These are phyloP conservation scores for Aureoboletus auriporus DNA, from an alignment of 768 basidiomycete genomes.

Conservation along the genomic window DNA sequence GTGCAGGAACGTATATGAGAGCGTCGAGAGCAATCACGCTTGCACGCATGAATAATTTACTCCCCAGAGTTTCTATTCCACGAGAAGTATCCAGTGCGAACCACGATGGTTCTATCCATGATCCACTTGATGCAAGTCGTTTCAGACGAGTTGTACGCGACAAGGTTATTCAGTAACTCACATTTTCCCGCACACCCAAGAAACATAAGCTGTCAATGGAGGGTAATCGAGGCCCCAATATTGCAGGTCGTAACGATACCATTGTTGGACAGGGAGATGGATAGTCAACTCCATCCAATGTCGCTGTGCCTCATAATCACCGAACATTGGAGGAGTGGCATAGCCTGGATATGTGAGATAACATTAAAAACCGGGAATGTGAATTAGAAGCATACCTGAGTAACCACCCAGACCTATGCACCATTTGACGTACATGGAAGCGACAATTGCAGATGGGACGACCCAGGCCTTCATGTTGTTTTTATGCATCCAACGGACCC, in stretches of 20 bases:
- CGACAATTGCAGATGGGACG: conserved; percentile 50
- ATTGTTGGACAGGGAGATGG: conserved; percentile 67
- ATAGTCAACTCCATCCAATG: conserved; percentile 94
- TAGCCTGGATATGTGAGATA: conserved; percentile 41
- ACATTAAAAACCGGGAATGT: neutral
- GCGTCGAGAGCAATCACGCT: conserved; percentile 69
- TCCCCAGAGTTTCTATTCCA: conserved; percentile 63
- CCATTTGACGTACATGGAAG: conserved; percentile 59
- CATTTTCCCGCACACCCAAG: conserved; percentile 79
- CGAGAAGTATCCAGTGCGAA: conserved; percentile 67
- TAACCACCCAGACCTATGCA: conserved; percentile 73
- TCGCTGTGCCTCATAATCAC: conserved; percentile 91
- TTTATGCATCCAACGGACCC: conserved; percentile 81
- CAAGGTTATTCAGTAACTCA: conserved; percentile 36
- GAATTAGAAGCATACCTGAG: conserved; percentile 55
- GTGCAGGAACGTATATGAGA: conserved; percentile 70
- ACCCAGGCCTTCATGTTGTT: conserved; percentile 57
- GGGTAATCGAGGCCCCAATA: conserved; percentile 98
- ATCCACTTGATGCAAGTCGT: conserved; percentile 37
- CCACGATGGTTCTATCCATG: conserved; percentile 55
- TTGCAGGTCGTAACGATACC: conserved; percentile 85
- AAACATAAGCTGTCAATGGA: conserved; percentile 86
- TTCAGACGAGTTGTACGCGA: conserved; percentile 2
- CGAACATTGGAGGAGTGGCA: conserved; percentile 75
- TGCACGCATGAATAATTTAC: conserved; percentile 76